A percentile compares a stretch with the other conserved stretches of the same genome.
phyloP scores from a whole-genome alignment of 1,139 yeast species.

The Candida tunisiensis region DNA sequence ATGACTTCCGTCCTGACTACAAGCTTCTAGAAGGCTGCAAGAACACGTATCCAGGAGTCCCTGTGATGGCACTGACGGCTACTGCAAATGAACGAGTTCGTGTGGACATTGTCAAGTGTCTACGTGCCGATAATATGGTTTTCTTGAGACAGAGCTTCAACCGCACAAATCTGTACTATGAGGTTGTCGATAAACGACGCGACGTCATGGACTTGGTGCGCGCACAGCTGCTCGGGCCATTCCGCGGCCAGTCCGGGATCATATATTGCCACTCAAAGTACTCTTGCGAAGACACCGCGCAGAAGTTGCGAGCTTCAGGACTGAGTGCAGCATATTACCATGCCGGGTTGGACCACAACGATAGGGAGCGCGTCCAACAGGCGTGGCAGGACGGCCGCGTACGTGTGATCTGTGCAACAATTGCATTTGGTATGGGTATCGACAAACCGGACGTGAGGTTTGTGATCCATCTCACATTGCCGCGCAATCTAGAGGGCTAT shows the following conservation, averaged over 20 bases:
- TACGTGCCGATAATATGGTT: slow-evolving; percentile 27
- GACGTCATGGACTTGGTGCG: slow-evolving; percentile 35
- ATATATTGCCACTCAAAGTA: slow-evolving; percentile 86
- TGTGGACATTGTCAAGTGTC: slow-evolving; percentile 44
- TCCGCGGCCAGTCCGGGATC: slow-evolving; percentile 58
- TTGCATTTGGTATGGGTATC: slow-evolving; percentile 98
- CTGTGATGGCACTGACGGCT: slow-evolving; percentile 93
- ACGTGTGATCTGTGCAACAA: slow-evolving; percentile 85
- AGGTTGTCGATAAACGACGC: slow-evolving; percentile 42
- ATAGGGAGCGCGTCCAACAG: slow-evolving; percentile 49
- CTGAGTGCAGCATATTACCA: slow-evolving; percentile 66
- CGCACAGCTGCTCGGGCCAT: slow-evolving; percentile 26
- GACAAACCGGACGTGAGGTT: slow-evolving; percentile 91
- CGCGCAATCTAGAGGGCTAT: slow-evolving; percentile 85
- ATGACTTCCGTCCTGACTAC: slow-evolving; percentile 94
- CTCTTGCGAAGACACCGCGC: slow-evolving; percentile 72
- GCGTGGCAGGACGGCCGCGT: slow-evolving; percentile 65
- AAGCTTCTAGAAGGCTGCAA: slow-evolving; percentile 66
- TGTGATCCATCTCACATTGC: slow-evolving; percentile 81
- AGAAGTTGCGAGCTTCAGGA: slow-evolving; percentile 41
- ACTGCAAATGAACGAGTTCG: slow-evolving; percentile 86
- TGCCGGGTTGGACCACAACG: slow-evolving; percentile 82
- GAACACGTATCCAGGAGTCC: slow-evolving; percentile 55
- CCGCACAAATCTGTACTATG: slow-evolving; percentile 70
- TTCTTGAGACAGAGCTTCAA: slow-evolving; percentile 63